Conservation (phyloP, 2,329 filamentous ascomycete genomes). For the Fusarium beomiforme region DNA sequence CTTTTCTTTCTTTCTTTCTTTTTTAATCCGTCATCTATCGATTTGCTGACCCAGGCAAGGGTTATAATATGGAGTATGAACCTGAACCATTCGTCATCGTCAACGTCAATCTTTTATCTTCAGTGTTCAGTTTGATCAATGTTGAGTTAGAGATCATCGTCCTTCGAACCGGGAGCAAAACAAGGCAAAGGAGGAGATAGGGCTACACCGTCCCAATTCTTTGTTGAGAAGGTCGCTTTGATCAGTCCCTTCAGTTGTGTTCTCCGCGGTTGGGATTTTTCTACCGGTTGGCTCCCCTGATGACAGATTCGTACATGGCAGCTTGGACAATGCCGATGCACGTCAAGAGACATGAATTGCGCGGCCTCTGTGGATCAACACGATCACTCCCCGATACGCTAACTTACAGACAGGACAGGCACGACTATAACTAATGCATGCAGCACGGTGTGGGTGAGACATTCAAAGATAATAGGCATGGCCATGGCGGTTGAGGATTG, state of each 20-base stretch:
- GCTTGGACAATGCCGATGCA: constrained; percentile 27
- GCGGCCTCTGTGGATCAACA: constrained; percentile 29
- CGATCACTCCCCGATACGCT: constrained; percentile 25
- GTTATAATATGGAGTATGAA: neutral
- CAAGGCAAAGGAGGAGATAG: constrained; percentile 3
- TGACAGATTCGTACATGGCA: constrained; percentile 13
- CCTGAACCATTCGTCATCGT: constrained; percentile 12
- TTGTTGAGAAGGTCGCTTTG: constrained; percentile 18
- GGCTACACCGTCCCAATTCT: constrained; percentile 12
- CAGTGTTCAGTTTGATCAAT: neutral
- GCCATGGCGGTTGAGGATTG: neutral
- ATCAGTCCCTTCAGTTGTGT: neutral
- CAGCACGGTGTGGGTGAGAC: constrained; percentile 16
- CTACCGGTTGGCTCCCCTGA: constrained; percentile 17
- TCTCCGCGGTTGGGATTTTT: neutral
- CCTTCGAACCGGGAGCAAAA: neutral
- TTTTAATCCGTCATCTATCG: neutral
- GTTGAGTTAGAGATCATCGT: neutral
- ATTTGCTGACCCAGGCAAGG: neutral
- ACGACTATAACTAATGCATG: constrained; percentile 9
- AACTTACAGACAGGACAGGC: constrained; percentile 6
- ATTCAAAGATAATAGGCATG: constrained; percentile 1
- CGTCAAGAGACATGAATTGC: constrained; percentile 36
- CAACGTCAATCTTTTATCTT: constrained; percentile 11
- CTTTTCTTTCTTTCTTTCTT: neutral